These are phyloP conservation scores for Alloteropsis semialata DNA, from an alignment of 176 grass and related monocot genomes.

Conservation along the genomic window DNA sequence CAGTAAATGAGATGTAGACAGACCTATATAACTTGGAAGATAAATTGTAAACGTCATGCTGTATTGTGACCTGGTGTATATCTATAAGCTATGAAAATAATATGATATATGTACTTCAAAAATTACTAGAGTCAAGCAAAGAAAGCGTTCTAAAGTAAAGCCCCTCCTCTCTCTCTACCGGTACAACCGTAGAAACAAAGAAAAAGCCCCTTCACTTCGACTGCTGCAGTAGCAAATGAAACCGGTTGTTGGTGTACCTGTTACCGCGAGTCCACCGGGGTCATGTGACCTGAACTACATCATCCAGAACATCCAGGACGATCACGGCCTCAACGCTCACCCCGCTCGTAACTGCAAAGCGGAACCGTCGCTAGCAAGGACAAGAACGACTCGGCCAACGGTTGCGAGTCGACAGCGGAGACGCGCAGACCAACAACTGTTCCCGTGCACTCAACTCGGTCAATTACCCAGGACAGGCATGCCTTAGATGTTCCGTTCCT, in stretches of 20 bases:
- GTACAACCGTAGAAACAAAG: not conserved
- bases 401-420: not conserved
- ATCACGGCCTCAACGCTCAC: not conserved
- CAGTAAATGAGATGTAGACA: not conserved
- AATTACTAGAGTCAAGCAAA: not conserved
- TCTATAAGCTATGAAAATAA: not conserved
- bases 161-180: not conserved
- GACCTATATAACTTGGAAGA: not conserved
- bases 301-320: conserved; percentile 14
- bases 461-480: not conserved
- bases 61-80: not conserved
- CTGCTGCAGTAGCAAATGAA: not conserved
- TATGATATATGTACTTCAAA: not conserved
- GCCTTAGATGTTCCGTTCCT: not conserved
- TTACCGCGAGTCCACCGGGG: not conserved
- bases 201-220: not conserved
- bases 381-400: conserved; percentile 6
- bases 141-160: not conserved
- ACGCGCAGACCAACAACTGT: not conserved
- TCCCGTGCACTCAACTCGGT: not conserved
- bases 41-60: too few relatives aligned
- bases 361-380: not conserved
- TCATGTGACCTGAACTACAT: not conserved
- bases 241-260: not conserved
- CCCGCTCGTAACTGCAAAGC: not conserved